Evolutionary conservation across 495 filamentous ascomycete genomes (phyloP), one percentile per base, ranked within the genome.

Genomic region (Hypoxylon subgilvum): DNA sequence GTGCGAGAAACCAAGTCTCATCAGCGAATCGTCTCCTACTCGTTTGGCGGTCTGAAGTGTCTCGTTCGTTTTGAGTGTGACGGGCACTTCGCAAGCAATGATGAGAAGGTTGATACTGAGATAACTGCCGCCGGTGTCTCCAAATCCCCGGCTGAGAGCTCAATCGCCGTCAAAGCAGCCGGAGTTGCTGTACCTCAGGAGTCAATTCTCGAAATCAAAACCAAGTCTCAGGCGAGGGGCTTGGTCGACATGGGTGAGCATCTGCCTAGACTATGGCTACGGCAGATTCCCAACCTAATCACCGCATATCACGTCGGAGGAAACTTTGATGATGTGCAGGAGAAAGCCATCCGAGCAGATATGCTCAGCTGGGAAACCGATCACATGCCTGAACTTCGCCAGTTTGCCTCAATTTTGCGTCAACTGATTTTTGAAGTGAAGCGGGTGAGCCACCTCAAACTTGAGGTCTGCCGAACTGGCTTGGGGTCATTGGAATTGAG

Each of bases 121-220:
- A 6, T 36, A 1, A 42, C 6, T 14, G 7, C 50, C 42, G 25
- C 16, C 8, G 6, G 30, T 7, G n/a, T n/a, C 12, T 22, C 19
- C 4, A 19, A 31, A 13, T 19, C 12, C 12, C 34, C 42, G 1
- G 23, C 6, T 18, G 17, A 38, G 9, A 31, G 14, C 19, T 35
- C 31, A 27, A 70, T 32, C 35, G 23, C 43, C 12, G 30, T 70
- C 40, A 53, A 65, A 12, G 16, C 36, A 3, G 56, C 49, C 16
- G 69, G 72, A 9, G 35, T 7, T 5, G 23, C 52, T 16, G 46
- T 81, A 4, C 72, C 76, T 6, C 85, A 87, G 44, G 23, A 66
- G 3, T 68, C 74, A 6, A 68, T 87, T n/a, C 84, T 89, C 61
- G 86, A 89, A 49, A 71, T 90, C 41, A 89, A 89, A 59, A 91